Evolutionary conservation across 78 protist species (phyloP), one percentile per base, ranked within the genome.

Genomic region (Dictyostelium purpureum): DNA sequence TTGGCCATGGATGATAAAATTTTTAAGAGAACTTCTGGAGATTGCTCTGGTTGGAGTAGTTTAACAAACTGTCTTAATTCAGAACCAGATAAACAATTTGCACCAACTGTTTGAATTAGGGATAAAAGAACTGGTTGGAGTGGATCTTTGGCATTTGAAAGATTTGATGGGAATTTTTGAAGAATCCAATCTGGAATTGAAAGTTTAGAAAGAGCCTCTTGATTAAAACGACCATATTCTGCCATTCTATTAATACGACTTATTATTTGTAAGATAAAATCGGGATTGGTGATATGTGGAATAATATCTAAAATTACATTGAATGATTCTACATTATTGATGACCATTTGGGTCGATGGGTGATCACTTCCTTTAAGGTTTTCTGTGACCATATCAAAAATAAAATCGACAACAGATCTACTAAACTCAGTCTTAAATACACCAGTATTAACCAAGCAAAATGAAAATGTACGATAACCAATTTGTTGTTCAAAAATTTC

Each of bases 141-240:
- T 28, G 92, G 92, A 61, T 85, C 92, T 18, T 70, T 59, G n/a
- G 42, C 63, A 59, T 57, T 73, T 43, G 77, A 67, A 7, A 85
- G 45, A 19, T 63, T 71, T 4, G 49, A 18, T 1, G 92, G 92
- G 63, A 85, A 85, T 14, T 61, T 85, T 16, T 42, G 24, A 1
- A 85, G 66, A 21, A 85, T 73, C 92, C 92, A 85, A 61, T 85
- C 92, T 33, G 92, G 92, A 14, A 85, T 85, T 2, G 92, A 70
- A n/a, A 85, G 47, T 33, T 85, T 85, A 7, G 83, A 73, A 6
- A 85, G 38, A 0, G 92, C 82, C 76, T 85, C 92, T 73, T 85
- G 92, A 51, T 85, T 85, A 42, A 40, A 73, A 19, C 92, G 12
- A 11, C 92, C 92, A 61, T 59, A 85, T 24, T 85, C 92, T 0